Evolutionary conservation across 2,329 filamentous ascomycete genomes (phyloP).

Genomic region (Calycina marina): DNA sequence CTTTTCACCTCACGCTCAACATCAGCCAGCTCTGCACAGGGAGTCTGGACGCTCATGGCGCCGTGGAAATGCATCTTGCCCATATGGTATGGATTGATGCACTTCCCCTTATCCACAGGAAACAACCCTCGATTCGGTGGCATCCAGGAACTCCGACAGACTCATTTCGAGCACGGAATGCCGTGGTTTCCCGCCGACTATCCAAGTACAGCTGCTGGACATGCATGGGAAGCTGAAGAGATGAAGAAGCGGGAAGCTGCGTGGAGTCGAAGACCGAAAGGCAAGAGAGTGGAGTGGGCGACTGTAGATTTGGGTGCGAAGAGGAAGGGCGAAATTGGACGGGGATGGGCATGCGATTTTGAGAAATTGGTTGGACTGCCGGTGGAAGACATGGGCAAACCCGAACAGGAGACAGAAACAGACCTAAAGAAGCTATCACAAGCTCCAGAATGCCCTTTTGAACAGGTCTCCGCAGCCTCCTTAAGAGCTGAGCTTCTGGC

Average conservation of each 20-base stretch:
- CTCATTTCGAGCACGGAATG: slow-evolving; percentile 62
- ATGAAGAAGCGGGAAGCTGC: slow-evolving; percentile 40
- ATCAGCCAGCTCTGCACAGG: slow-evolving; percentile 36
- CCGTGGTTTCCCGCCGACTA: slow-evolving; percentile 83
- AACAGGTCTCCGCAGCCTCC: slow-evolving; percentile 2
- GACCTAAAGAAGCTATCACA: background rate
- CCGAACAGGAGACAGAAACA: slow-evolving; percentile 5
- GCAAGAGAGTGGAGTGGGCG: slow-evolving; percentile 64
- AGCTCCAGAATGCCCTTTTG: slow-evolving; percentile 10
- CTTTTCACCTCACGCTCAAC: slow-evolving; percentile 45
- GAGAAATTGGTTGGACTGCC: slow-evolving; percentile 27
- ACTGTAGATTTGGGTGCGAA: slow-evolving; percentile 59
- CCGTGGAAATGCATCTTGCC: slow-evolving; percentile 83
- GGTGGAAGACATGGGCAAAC: slow-evolving; percentile 1
- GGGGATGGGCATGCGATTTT: slow-evolving; percentile 76
- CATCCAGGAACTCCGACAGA: slow-evolving; percentile 62
- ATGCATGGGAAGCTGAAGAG: slow-evolving; percentile 60
- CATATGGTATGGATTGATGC: slow-evolving; percentile 77
- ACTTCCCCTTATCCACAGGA: slow-evolving; percentile 64
- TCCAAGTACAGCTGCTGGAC: slow-evolving; percentile 65
- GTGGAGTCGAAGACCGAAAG: slow-evolving; percentile 69
- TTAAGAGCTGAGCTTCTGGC: slow-evolving; percentile 15
- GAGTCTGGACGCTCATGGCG: slow-evolving; percentile 69
- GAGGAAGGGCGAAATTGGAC: slow-evolving; percentile 68
- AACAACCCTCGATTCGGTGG: slow-evolving; percentile 75